These are phyloP conservation scores for Orobanche coerulescens DNA, from an alignment of 257 asterid genomes.

Conservation along the genomic window DNA sequence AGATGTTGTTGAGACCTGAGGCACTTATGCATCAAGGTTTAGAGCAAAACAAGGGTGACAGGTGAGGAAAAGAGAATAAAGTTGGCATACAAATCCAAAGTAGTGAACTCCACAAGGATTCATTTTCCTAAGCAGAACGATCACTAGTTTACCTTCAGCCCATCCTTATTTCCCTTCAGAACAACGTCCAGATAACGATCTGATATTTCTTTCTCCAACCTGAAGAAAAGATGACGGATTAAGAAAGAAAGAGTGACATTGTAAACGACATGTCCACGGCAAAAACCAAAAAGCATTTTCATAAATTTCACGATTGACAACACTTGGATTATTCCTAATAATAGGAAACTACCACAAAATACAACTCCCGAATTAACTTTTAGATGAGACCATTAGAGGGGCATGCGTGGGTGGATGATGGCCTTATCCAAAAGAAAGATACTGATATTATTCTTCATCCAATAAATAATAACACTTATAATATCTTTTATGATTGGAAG, in stretches of 20 bases:
- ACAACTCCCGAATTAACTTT: not conserved
- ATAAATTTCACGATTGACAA: not conserved
- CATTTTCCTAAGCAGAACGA: constrained; percentile 5
- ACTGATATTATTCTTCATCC: not conserved
- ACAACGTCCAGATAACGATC: constrained; percentile 94
- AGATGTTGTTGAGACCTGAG: too few species aligned
- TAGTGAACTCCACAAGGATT: not conserved
- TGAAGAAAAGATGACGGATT: constrained; percentile 27
- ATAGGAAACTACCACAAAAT: not conserved
- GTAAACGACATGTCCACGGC: not conserved
- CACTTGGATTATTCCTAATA: not conserved
- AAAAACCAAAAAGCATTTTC: constrained; percentile 1
- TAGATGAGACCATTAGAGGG: not conserved
- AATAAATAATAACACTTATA: constrained; percentile 3
- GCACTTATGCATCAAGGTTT: not conserved
- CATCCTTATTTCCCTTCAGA: constrained; percentile 92
- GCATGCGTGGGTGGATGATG: not conserved
- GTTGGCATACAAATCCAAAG: constrained; percentile 2
- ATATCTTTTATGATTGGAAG: not conserved
- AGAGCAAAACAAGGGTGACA: not conserved
- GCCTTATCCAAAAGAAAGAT: not conserved
- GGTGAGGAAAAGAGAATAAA: not conserved
- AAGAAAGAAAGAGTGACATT: constrained; percentile 9
- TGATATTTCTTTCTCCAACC: constrained; percentile 92
- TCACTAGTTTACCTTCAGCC: constrained; percentile 59